Conservation (phyloP, 805 yeast species). For the Teunomyces lycoperdinae region DNA sequence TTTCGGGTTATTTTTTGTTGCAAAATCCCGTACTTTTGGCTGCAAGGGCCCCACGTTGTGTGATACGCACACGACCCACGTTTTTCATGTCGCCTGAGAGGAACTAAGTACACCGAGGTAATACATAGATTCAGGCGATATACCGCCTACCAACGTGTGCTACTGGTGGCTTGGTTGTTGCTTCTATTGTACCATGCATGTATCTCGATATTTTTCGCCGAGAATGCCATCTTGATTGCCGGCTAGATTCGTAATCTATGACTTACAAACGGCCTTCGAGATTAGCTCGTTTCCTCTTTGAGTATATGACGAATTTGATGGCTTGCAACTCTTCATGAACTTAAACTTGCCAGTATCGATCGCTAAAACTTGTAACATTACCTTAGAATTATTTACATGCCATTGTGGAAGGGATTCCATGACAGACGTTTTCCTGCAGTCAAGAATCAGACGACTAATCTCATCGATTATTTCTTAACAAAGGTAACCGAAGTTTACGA, state of each 20-base stretch:
- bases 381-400: neutral
- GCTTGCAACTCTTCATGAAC: neutral
- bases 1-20: neutral
- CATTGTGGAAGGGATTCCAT: neutral
- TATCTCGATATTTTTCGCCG: too few relatives aligned
- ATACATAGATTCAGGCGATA: neutral
- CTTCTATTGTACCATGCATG: too few relatives aligned
- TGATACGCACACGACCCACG: constrained; percentile 10
- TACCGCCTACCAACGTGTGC: neutral
- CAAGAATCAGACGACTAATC: too few relatives aligned
- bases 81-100: neutral
- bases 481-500: too few relatives aligned
- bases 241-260: too few relatives aligned
- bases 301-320: neutral
- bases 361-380: neutral
- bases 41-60: constrained; percentile 8
- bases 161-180: neutral
- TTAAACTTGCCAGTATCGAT: neutral
- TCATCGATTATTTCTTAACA: too few relatives aligned
- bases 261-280: too few relatives aligned
- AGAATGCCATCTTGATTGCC: too few relatives aligned
- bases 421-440: neutral
- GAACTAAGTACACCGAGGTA: neutral
- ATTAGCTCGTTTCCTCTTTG: too few relatives aligned
- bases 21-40: neutral